phyloP scores from a whole-genome alignment of 108 stramenopile species.

The Fragilariopsis cylindrus region DNA sequence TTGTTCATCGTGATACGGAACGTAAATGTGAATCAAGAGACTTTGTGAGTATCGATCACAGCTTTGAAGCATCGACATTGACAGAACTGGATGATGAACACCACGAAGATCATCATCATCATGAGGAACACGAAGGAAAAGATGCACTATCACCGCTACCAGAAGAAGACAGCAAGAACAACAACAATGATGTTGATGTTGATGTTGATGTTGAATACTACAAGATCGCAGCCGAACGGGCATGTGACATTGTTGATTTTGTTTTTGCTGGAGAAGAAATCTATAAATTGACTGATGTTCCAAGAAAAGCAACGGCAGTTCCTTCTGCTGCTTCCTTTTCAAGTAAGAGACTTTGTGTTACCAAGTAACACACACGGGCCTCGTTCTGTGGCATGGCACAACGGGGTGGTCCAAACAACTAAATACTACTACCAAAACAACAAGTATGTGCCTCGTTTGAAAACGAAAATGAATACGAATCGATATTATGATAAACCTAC shows the following conservation, averaged over 20 bases:
- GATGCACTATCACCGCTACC: background rate
- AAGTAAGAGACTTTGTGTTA: too few species aligned
- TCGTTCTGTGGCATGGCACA: too few species aligned
- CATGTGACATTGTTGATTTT: constrained; percentile 8
- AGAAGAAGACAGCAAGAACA: background rate
- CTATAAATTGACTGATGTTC: too few species aligned
- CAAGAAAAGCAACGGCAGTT: too few species aligned
- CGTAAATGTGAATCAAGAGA: background rate
- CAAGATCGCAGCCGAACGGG: constrained; percentile 1
- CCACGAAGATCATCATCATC: background rate
- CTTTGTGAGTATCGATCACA: constrained; percentile 8
- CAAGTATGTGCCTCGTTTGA: too few species aligned
- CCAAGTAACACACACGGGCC: too few species aligned
- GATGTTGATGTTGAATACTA: too few species aligned
- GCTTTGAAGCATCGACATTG: background rate
- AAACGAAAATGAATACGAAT: too few species aligned
- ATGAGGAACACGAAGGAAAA: background rate
- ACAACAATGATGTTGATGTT: background rate
- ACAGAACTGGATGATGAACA: background rate
- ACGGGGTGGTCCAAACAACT: too few species aligned
- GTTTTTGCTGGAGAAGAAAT: background rate
- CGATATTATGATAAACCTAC: too few species aligned
- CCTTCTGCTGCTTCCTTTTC: too few species aligned
- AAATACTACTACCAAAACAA: too few species aligned
- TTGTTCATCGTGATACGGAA: background rate